phyloP scores from a whole-genome alignment of 179 eudicot species.

The Pouteria campechiana region DNA sequence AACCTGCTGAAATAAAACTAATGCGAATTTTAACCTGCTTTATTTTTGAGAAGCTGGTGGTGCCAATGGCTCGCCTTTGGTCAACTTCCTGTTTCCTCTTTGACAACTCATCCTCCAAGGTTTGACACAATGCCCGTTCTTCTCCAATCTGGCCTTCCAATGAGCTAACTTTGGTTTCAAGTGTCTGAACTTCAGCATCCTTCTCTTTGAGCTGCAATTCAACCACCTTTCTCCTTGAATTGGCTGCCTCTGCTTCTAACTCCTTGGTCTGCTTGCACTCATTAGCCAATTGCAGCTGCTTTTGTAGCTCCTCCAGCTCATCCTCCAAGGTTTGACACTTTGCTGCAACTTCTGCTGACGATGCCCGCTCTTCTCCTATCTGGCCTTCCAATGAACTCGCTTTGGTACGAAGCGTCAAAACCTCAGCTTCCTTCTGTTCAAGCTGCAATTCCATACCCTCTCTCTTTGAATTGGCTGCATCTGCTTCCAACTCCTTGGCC shows the following conservation, averaged over 20 bases:
- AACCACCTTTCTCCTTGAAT: slow-evolving; percentile 24
- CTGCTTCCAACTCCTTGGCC: too few species aligned
- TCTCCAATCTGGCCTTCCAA: slow-evolving; percentile 43
- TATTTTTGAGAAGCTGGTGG: slow-evolving; percentile 26
- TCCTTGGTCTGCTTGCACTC: too few species aligned
- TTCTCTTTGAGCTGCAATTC: slow-evolving; percentile 33
- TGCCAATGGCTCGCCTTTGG: slow-evolving; percentile 17
- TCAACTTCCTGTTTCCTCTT: slow-evolving; percentile 24
- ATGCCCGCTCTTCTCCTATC: slow-evolving; percentile 28
- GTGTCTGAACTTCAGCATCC: slow-evolving; percentile 32
- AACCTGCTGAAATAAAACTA: neutral
- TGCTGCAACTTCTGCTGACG: slow-evolving; percentile 24
- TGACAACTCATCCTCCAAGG: slow-evolving; percentile 35
- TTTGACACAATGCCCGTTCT: slow-evolving; percentile 45
- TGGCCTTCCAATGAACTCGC: slow-evolving; percentile 29
- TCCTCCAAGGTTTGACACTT: slow-evolving; percentile 38
- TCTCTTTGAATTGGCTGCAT: too few species aligned
- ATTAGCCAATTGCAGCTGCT: too few species aligned
- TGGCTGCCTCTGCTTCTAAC: slow-evolving; percentile 25
- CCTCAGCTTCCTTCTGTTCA: slow-evolving; percentile 26
- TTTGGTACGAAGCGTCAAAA: slow-evolving; percentile 22
- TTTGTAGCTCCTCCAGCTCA: too few species aligned
- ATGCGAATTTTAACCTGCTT: slow-evolving; percentile 38
- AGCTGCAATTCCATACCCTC: slow-evolving; percentile 29
- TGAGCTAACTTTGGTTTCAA: slow-evolving; percentile 33